Conservation (phyloP, 441 rosid species). For the Arabidopsis lyrata region DNA sequence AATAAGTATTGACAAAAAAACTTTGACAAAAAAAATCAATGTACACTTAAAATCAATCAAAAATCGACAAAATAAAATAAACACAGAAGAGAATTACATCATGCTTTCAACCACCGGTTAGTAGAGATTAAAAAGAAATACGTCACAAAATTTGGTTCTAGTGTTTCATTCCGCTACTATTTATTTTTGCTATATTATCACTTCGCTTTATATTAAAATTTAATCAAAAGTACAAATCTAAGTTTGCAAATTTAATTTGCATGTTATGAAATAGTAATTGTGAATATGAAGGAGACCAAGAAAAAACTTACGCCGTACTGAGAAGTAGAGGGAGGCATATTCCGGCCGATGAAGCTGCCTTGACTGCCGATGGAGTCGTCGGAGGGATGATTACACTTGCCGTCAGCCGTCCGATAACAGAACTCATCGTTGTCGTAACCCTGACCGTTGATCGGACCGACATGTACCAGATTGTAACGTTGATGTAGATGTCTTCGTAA, state of each 20-base stretch:
- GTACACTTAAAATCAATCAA: not conserved
- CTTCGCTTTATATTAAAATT: not conserved
- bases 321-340: constrained; percentile 66
- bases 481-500: constrained; percentile 73
- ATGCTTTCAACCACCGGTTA: constrained; percentile 18
- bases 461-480: constrained; percentile 68
- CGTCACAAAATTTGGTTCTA: constrained; percentile 13
- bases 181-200: not conserved
- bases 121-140: not conserved
- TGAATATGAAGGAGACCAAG: not conserved
- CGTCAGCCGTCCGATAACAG: constrained; percentile 66
- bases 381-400: constrained; percentile 65
- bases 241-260: not conserved
- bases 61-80: constrained; percentile 12
- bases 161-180: not conserved
- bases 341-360: constrained; percentile 66
- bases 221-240: constrained; percentile 6
- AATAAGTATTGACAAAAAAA: not conserved
- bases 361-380: constrained; percentile 66
- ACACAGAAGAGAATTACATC: constrained; percentile 12
- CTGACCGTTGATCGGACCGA: constrained; percentile 55
- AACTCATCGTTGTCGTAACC: constrained; percentile 54
- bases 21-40: not conserved
- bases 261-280: not conserved
- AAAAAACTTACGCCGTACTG: constrained; percentile 51